Base-by-base conservation (phyloP, 2,329 filamentous ascomycete species). In the Gliomastix tumulicola region DNA sequence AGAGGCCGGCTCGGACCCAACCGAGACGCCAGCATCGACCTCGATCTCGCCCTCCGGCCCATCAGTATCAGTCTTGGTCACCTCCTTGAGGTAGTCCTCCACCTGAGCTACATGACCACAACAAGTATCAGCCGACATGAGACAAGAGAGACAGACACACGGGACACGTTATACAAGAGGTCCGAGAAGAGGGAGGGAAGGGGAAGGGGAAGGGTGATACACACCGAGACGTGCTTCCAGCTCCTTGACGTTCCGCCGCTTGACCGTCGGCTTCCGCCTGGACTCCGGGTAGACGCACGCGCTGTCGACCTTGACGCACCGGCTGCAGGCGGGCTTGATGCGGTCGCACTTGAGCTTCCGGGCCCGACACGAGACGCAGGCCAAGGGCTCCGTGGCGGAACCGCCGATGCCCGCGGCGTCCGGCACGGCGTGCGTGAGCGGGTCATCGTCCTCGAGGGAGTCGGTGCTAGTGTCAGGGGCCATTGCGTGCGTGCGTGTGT, bases 291-390 rank as follows among this genome's bases (percentile, higher is more conserved):
- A 96, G 38, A 84, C 74, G 60, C 90, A 96, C 36, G 86, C 81
- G 55, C 82, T 79, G 36, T 79, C 74, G 32, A 89, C 63, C 46
- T 84, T 77, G 37, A 76, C 68, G 58, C 90, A 96, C 16, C 88
- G 89, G 30, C 79, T 76, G 52, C 90, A 96, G 19, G 78, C 76
- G 13, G 88, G 88, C 51, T 80, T 84, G 32, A 67, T 69, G 21
- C 88, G 84, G 60, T 96, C 88, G 63, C 89, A 96, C 59, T 84
- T 84, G 48, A 95, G 66, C 62, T 96, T 96, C 48, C 88, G 74
- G 51, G 82, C 82, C 45, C 89, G 75, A 58, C 88, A 95, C 36
- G 86, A 73, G 20, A 92, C 80, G 56, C 88, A 94, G 15, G 88
- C 85, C 59, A 94, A 80, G 16, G 65, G 59, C 47, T 71, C 69